phyloP scores from a whole-genome alignment of 1,284 basidiomycete genomes.

The Leccinum discolor region DNA sequence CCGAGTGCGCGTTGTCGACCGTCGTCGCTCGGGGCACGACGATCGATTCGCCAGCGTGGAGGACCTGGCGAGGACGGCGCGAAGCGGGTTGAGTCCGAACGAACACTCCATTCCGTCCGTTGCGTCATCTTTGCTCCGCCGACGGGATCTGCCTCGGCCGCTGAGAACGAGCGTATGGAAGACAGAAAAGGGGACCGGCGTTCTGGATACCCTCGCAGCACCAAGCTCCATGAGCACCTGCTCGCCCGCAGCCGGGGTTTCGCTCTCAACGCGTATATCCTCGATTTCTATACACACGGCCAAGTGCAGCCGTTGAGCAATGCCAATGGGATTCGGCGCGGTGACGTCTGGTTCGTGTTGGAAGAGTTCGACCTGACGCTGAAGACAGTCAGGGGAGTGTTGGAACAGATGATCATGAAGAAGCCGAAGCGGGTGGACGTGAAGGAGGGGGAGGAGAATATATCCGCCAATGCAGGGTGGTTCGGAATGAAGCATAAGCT shows the following conservation, averaged over 20 bases:
- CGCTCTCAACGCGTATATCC: constrained; percentile 62
- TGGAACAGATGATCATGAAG: constrained; percentile 45
- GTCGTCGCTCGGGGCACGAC: constrained; percentile 49
- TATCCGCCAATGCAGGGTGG: too few species aligned
- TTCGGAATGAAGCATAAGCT: too few species aligned
- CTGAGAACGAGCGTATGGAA: background rate
- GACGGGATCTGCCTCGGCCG: background rate
- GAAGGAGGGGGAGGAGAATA: constrained; percentile 14
- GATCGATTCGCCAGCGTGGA: constrained; percentile 51
- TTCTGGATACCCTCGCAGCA: background rate
- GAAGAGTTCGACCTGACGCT: constrained; percentile 58
- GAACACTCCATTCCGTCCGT: constrained; percentile 61
- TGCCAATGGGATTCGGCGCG: constrained; percentile 58
- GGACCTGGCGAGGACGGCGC: constrained; percentile 53
- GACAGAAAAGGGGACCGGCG: constrained; percentile 2
- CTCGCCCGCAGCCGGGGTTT: constrained; percentile 7
- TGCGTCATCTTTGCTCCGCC: constrained; percentile 36
- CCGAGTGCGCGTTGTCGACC: too few species aligned
- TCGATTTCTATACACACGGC: constrained; percentile 70
- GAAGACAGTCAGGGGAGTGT: constrained; percentile 42
- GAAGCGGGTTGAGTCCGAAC: constrained; percentile 55
- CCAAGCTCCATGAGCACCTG: background rate
- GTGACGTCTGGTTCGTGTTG: constrained; percentile 64
- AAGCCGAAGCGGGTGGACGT: constrained; percentile 31
- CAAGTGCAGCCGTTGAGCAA: constrained; percentile 47